A percentile compares a stretch with the other conserved stretches of the same genome.
These are phyloP conservation scores for Leccinum huronense DNA, from an alignment of 1,284 basidiomycete species.

Conservation along the genomic window DNA sequence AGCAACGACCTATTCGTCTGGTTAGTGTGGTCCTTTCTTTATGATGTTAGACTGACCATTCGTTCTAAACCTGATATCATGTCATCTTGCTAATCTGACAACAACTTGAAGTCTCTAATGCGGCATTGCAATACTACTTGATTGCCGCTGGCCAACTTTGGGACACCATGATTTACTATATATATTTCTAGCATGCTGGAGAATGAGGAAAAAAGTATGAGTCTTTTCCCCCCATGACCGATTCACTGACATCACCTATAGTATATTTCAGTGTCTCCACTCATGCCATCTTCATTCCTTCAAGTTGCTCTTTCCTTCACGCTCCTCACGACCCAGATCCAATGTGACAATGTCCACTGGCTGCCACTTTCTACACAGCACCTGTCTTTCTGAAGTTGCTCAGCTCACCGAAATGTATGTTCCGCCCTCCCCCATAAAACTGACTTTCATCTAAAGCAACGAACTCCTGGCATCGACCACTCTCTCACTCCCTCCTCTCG, in stretches of 20 bases:
- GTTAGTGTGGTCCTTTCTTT: no score
- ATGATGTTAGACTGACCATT: no score
- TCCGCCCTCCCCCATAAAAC: constrained; percentile 61
- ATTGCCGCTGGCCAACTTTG: constrained; percentile 64
- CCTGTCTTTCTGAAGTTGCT: constrained; percentile 62
- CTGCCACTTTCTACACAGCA: constrained; percentile 72
- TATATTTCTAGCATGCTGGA: constrained; percentile 62
- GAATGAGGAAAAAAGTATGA: constrained; percentile 62
- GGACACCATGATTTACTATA: constrained; percentile 74
- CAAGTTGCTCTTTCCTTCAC: constrained; percentile 67
- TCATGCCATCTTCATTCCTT: constrained; percentile 56
- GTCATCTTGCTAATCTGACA: no score
- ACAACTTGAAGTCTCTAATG: no score
- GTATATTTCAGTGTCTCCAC: constrained; percentile 37
- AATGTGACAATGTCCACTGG: constrained; percentile 76
- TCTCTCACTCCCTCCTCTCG: constrained; percentile 42
- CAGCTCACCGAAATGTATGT: no score
- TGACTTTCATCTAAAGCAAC: constrained; percentile 33
- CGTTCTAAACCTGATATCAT: no score
- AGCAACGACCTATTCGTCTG: no score
- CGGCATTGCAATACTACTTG: constrained; percentile 63
- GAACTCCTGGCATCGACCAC: constrained; percentile 38
- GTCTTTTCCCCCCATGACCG: neutral
- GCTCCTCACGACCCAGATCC: constrained; percentile 71
- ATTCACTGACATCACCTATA: constrained; percentile 5